phyloP scores from a whole-genome alignment of 768 basidiomycete genomes.

The Russula earlei region DNA sequence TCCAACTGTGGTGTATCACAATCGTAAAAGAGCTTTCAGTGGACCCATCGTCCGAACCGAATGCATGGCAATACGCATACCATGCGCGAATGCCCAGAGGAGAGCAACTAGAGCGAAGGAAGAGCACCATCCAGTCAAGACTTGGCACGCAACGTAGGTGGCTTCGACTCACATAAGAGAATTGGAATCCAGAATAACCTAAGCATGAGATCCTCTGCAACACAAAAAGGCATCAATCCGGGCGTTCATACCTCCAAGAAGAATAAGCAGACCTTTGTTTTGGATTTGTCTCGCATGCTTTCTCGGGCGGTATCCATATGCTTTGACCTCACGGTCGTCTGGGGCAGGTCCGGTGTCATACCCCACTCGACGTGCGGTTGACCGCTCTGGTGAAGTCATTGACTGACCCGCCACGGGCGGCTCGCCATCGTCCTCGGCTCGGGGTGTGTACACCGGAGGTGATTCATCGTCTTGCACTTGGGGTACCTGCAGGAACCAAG shows the following conservation, averaged over 20 bases:
- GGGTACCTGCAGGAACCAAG: constrained; percentile 45
- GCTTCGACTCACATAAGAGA: constrained; percentile 50
- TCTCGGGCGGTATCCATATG: constrained; percentile 53
- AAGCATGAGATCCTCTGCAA: constrained; percentile 74
- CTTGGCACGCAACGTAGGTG: neutral
- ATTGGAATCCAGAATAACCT: constrained; percentile 82
- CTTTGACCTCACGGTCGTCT: constrained; percentile 53
- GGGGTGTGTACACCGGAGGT: constrained; percentile 67
- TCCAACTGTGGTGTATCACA: constrained; percentile 12
- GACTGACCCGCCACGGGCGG: constrained; percentile 10
- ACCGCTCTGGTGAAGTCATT: constrained; percentile 28
- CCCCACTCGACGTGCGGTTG: constrained; percentile 29
- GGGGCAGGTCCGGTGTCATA: constrained; percentile 40
- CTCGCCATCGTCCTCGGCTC: constrained; percentile 27
- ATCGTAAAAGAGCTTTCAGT: constrained; percentile 12
- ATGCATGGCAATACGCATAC: constrained; percentile 17
- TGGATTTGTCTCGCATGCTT: constrained; percentile 36
- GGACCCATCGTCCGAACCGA: constrained; percentile 16
- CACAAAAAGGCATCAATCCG: neutral
- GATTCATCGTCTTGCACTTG: constrained; percentile 39
- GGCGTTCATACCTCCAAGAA: neutral
- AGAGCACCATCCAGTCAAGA: neutral
- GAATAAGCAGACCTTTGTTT: constrained; percentile 55
- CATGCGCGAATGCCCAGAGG: constrained; percentile 28
- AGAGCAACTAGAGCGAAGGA: constrained; percentile 24